phyloP scores from a whole-genome alignment of 2,329 filamentous ascomycete genomes.

The Hymenoscyphus scutula region DNA sequence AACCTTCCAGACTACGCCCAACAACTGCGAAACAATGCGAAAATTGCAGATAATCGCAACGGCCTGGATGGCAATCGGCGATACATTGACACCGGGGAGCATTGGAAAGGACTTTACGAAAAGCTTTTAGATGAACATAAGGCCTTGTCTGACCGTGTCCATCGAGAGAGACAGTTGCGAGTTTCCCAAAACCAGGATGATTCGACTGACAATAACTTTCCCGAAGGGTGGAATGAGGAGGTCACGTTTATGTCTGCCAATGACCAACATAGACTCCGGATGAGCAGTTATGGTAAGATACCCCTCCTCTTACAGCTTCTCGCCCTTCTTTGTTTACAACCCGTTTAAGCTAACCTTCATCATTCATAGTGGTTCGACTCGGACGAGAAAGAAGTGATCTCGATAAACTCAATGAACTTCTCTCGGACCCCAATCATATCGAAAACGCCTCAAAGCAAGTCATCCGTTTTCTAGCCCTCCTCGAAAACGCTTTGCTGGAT shows the following conservation, averaged over 20 bases:
- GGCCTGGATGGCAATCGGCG: constrained; percentile 17
- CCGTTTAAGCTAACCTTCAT: neutral
- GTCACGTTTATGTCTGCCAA: neutral
- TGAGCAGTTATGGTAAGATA: constrained; percentile 21
- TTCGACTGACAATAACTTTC: neutral
- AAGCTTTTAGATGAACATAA: constrained; percentile 26
- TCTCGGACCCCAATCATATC: constrained; percentile 22
- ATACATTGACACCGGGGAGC: constrained; percentile 30
- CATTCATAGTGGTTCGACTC: constrained; percentile 19
- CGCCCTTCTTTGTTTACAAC: too few species aligned
- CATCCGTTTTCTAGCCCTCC: constrained; percentile 17
- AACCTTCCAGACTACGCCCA: constrained; percentile 26
- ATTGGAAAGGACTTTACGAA: constrained; percentile 32
- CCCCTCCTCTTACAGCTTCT: neutral
- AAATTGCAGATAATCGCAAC: constrained; percentile 10
- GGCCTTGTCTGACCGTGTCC: constrained; percentile 26
- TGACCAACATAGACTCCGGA: constrained; percentile 15
- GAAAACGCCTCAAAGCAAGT: constrained; percentile 16
- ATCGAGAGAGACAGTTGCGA: constrained; percentile 13
- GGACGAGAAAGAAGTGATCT: constrained; percentile 16
- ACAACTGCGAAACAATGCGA: constrained; percentile 23
- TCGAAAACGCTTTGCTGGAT: constrained; percentile 20
- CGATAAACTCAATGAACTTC: constrained; percentile 11
- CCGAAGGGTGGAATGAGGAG: constrained; percentile 11
- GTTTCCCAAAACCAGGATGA: constrained; percentile 4